A percentile compares a stretch with the other conserved stretches of the same genome.
phyloP scores from a whole-genome alignment of 805 yeast species.

The Kregervanrija delftensis region DNA sequence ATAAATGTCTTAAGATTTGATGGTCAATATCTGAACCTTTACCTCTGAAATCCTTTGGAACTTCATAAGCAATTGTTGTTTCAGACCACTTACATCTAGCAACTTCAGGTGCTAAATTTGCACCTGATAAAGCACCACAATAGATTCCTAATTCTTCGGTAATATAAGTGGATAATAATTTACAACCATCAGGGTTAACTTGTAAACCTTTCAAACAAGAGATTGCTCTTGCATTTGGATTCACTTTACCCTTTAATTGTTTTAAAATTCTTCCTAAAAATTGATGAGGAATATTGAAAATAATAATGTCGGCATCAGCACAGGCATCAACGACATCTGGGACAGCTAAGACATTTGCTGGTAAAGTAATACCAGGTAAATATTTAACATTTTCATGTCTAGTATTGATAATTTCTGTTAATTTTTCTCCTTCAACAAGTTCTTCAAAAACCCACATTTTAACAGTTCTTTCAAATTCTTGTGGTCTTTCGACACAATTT shows the following conservation, averaged over 20 bases:
- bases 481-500: conserved; percentile 66
- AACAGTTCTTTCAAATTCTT: conserved; percentile 64
- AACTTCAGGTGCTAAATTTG: conserved; percentile 95
- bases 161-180: conserved; percentile 72
- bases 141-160: conserved; percentile 74
- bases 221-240: conserved; percentile 71
- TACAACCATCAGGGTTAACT: conserved; percentile 78
- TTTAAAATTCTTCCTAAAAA: conserved; percentile 72
- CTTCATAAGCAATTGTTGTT: conserved; percentile 88
- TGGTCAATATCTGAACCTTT: conserved; percentile 69
- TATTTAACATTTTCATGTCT: conserved; percentile 92
- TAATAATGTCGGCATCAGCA: conserved; percentile 73
- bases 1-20: conserved; percentile 63
- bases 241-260: conserved; percentile 71
- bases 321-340: conserved; percentile 78
- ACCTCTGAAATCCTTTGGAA: conserved; percentile 64
- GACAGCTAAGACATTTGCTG: conserved; percentile 79
- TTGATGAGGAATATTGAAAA: conserved; percentile 97
- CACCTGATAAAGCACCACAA: conserved; percentile 97
- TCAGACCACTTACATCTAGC: conserved; percentile 96
- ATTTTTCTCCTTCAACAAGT: conserved; percentile 62
- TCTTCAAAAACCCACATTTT: conserved; percentile 98
- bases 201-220: conserved; percentile 96
- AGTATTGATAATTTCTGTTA: conserved; percentile 86
- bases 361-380: conserved; percentile 82